phyloP scores from a whole-genome alignment of 75 land plant species.

The Chamaecyparis obtusa region DNA sequence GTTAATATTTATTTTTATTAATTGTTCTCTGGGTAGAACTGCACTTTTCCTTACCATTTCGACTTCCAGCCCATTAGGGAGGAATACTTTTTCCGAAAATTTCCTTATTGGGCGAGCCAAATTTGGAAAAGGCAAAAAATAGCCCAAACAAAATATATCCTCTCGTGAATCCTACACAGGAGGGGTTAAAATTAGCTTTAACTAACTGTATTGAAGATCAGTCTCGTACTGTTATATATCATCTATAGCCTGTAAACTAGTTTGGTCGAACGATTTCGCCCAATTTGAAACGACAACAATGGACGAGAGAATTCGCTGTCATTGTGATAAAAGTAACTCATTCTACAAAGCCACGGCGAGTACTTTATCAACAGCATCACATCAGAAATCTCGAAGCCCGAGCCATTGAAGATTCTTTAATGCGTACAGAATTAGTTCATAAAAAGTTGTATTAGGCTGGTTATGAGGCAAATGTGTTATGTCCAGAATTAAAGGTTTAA shows the following conservation, averaged over 20 bases:
- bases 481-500: background rate
- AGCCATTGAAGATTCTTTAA: background rate
- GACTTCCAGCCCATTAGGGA: no score
- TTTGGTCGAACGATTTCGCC: background rate
- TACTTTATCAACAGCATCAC: background rate
- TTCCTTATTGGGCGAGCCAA: background rate
- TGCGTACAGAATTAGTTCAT: background rate
- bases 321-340: background rate
- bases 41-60: no score
- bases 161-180: background rate
- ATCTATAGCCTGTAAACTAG: background rate
- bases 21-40: no score
- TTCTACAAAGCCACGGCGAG: background rate
- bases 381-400: background rate
- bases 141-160: background rate
- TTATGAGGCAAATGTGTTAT: background rate
- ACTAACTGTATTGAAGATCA: background rate
- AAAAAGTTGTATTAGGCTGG: background rate
- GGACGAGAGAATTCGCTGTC: background rate
- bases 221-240: background rate
- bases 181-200: background rate
- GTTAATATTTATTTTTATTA: background rate
- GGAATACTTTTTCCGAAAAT: no score
- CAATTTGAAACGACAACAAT: background rate
- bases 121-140: background rate